Evolutionary conservation across 805 yeast genomes (phyloP), one percentile per base, ranked within the genome.

Genomic region (Nakazawaea wickerhamii): DNA sequence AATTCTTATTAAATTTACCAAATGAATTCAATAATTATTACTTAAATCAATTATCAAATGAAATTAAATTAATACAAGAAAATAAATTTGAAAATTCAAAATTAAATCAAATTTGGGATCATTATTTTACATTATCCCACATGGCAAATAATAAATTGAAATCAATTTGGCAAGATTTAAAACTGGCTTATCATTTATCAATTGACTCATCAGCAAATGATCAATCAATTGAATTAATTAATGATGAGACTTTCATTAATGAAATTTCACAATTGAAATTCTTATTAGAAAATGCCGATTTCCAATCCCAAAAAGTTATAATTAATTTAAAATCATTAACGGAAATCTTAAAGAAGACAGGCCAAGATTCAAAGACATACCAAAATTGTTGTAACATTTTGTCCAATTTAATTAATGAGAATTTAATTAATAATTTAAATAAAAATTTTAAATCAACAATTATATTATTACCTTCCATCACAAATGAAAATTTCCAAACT

Each of bases 231-330:
- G 37, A 57, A 37, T 52, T 61, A 32, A 64, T 73, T 43, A 68
- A 64, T 52, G 78, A 74, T 50, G 65, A 68, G 48, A 50, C 58
- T n/a, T 75, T 67, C 56, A 69, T 73, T 45, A 66, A 60, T 43
- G 80, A 75, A 51, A 50, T 75, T 43, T 59, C 71, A 31, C 79
- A 75, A 53, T 58, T 74, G 49, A 62, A 67, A 17, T 71, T 64
- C 48, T 58, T 73, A 42, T 53, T 61, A 14, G 53, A 56, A 18
- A 50, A 52, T 19, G 47, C 58, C 7, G 36, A 50, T 7, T 40
- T 45, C 5, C 34, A 51, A 5, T 28, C 57, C 13, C 63, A 58
- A 36, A 52, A 60, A 20, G 52, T 70, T 4, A 55, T 70, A 9
- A 53, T 71, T 38, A 64, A 68, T 40, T 59, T 71, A 40, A 62